phyloP scores from a whole-genome alignment of 164 flowering plant genomes.

The Akebia trifoliata region DNA sequence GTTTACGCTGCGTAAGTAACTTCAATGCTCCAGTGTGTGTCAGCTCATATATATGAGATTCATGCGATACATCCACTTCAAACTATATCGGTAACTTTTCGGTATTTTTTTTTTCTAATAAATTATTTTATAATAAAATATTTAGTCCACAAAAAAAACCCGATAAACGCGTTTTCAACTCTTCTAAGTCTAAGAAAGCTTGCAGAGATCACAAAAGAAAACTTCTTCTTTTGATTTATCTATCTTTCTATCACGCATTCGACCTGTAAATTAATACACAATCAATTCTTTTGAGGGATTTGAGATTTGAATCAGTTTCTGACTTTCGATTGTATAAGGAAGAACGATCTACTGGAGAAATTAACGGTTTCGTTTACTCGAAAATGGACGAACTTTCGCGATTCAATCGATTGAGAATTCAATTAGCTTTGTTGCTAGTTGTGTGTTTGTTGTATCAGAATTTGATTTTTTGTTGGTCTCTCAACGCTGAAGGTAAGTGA shows the following conservation, averaged over 20 bases:
- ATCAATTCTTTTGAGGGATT: too few relatives aligned
- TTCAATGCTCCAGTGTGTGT: too few relatives aligned
- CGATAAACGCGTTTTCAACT: conserved; percentile 5
- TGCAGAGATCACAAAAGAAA: neutral
- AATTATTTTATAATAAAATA: neutral
- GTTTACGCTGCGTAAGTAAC: too few relatives aligned
- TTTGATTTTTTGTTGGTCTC: conserved; percentile 31
- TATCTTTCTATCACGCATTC: neutral
- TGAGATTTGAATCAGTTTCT: too few relatives aligned
- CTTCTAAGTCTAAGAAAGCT: neutral
- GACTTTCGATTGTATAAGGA: too few relatives aligned
- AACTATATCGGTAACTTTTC: neutral
- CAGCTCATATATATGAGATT: too few relatives aligned
- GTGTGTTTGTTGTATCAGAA: conserved; percentile 22
- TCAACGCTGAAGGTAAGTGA: conserved; percentile 58
- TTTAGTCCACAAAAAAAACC: neutral
- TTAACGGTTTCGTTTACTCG: neutral
- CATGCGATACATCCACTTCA: neutral
- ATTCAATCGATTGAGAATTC: conserved; percentile 17
- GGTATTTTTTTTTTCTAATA: neutral
- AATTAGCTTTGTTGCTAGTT: conserved; percentile 15
- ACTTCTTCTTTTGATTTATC: neutral
- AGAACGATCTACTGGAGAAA: neutral
- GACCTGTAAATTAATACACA: too few relatives aligned
- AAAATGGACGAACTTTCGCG: conserved; percentile 29